phyloP scores from a whole-genome alignment of 1,284 basidiomycete species.

The Irpex sp. region DNA sequence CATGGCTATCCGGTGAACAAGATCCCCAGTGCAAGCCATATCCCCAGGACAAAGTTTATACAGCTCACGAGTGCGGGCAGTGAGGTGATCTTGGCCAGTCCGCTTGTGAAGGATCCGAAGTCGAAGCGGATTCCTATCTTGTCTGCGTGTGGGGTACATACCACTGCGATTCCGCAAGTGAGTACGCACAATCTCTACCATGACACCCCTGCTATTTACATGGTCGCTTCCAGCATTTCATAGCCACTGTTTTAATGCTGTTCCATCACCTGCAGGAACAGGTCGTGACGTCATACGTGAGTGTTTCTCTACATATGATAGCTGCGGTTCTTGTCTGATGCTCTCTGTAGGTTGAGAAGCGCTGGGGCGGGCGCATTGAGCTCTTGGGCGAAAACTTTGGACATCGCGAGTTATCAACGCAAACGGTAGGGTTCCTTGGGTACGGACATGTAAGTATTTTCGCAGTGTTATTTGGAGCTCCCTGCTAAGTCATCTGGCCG shows the following conservation, averaged over 20 bases:
- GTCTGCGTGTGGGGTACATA: slow-evolving; percentile 9
- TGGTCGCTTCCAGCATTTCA: too few species aligned
- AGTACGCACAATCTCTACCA: too few species aligned
- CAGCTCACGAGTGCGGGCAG: slow-evolving; percentile 11
- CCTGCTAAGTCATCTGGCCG: background rate
- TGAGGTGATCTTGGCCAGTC: slow-evolving; percentile 4
- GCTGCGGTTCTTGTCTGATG: background rate
- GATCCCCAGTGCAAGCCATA: background rate
- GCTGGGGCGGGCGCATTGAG: slow-evolving; percentile 6
- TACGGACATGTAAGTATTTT: slow-evolving; percentile 9
- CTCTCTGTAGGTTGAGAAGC: slow-evolving; percentile 7
- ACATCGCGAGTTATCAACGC: slow-evolving; percentile 6
- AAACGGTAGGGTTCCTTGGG: slow-evolving; percentile 12
- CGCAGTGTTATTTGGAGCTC: background rate
- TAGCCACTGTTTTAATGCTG: slow-evolving; percentile 5
- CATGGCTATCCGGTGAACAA: slow-evolving; percentile 2
- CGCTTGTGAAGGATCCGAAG: slow-evolving; percentile 5
- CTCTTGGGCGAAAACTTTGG: background rate
- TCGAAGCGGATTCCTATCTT: background rate
- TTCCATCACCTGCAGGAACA: slow-evolving; percentile 10
- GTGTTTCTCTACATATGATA: background rate
- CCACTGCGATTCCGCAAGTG: slow-evolving; percentile 8
- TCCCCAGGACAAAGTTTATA: slow-evolving; percentile 7
- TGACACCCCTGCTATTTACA: too few species aligned
- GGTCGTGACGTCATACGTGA: slow-evolving; percentile 6